Evolutionary conservation across 495 filamentous ascomycete genomes (phyloP), one percentile per base, ranked within the genome.

Genomic region (Aspergillus indologenus): DNA sequence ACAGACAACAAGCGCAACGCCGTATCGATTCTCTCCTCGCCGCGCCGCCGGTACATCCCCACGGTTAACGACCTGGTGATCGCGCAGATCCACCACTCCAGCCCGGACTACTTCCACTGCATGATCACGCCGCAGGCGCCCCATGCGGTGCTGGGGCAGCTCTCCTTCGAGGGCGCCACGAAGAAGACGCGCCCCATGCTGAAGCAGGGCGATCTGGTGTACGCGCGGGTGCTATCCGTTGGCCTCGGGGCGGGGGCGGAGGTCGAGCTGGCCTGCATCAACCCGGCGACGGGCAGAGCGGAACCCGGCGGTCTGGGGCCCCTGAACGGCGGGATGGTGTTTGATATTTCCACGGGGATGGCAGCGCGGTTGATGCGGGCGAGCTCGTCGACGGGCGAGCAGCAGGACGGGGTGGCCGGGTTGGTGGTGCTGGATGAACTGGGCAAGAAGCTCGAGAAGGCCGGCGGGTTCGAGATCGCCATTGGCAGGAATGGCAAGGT

Each of bases 401-500:
- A 79, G 26, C 82, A 85, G 57, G 84, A 87, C 21, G 85, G 81
- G 52, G 63, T 75, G 8, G 85, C 81, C 43, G 81, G 90, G 3
- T 79, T 93, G 24, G 83, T 79, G 5, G 70, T 98, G 19, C 70
- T 98, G 51, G 90, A 96, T 58, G 89, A 91, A 65, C 73, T 98
- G n/a, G 92, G 87, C 17, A 85, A 82, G 64, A 89, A 85, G 45
- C 79, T 87, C 50, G 76, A 93, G 45, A 81, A 83, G 52, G 57
- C 71, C 12, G 77, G 77, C 18, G 77, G 77, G n/a, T 98, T 97
- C 73, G 94, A 98, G 78, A 86, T 94, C 58, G 94, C 94, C 4
- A 90, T 96, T 23, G 95, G 95, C 21, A 85, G 92, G 69, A 98
- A 98, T 71, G 94, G 94, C 20, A 88, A 83, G 75, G 82, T 97